Evolutionary conservation across 2,329 filamentous ascomycete genomes (phyloP), one percentile per base, ranked within the genome.

Genomic region (Ceratocystis huliohia): DNA sequence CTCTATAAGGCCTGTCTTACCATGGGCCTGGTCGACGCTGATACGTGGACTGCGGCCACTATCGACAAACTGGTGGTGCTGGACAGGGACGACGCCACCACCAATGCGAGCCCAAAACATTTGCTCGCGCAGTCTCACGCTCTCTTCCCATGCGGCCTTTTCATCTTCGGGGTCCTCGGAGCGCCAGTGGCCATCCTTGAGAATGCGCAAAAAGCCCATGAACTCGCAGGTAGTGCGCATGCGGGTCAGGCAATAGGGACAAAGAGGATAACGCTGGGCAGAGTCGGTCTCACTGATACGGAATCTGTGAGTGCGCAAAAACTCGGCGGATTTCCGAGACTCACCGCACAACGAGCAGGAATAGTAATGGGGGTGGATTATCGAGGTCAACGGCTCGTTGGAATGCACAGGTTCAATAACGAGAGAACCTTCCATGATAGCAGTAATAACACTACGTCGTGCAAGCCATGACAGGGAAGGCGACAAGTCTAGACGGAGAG

Each of bases 41-140:
- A 69, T 69, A 13, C 74, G 73, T 15, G 71, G 70, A 64, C 73
- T 76, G 66, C 74, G 75, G 20, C 50, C 61, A 13, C 13, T 53
- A 15, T 46, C 61, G 4, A 61, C 28, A 10, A 61, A 50, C 2
- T 46, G 46, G n/a, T 46, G 61, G 41, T 66, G 64, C 25, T 61
- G 69, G 5, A 82, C 79, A 1, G 93, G 94, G 13, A 97, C 78
- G 1, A 99, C 91, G 15, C 94, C 94, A 33, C 92, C 94, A 30
- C 93, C 93, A 64, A 99, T 85, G 66, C 94, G 84, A 63, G 89
- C 85, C 94, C 94, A 99, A 74, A 99, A 99, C 88, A 99, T 96
- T 71, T 93, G 87, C 74, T 99, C 94, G 63, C 94, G 82, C 61
- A 97, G 76, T 37, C 88, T 84, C 10, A 96, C 88, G 67, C 91